Conservation (phyloP, 768 basidiomycete species). For the Suillus subalutaceus region DNA sequence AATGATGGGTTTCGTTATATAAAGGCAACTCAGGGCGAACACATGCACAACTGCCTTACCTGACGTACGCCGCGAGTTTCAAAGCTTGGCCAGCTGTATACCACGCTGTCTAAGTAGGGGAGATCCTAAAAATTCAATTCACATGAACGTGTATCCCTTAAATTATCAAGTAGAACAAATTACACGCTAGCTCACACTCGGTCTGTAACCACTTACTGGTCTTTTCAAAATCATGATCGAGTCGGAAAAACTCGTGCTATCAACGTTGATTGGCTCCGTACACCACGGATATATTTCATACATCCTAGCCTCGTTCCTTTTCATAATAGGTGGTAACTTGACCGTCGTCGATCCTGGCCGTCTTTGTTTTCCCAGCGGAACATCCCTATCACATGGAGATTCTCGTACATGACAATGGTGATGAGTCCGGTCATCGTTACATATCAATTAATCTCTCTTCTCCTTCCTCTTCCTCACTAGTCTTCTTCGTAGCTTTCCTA, state of each 20-base stretch:
- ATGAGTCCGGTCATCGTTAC: constrained; percentile 27
- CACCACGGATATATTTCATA: constrained; percentile 15
- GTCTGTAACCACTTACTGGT: too few species aligned
- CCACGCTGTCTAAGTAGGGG: background rate
- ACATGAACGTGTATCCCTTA: background rate
- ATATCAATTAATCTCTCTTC: constrained; percentile 70
- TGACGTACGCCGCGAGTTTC: constrained; percentile 15
- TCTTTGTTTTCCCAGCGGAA: too few species aligned
- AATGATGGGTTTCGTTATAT: constrained; percentile 35
- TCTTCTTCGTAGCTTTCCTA: constrained; percentile 76
- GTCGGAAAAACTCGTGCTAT: constrained; percentile 9
- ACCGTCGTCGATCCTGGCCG: background rate
- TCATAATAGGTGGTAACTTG: constrained; percentile 7
- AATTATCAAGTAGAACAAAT: background rate
- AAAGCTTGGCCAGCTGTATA: background rate
- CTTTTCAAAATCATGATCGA: background rate
- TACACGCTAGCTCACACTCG: background rate
- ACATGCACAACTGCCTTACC: constrained; percentile 25
- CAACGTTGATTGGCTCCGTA: constrained; percentile 13
- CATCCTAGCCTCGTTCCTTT: constrained; percentile 12
- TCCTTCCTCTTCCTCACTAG: constrained; percentile 43
- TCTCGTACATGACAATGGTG: background rate
- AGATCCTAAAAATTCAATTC: background rate
- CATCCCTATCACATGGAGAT: background rate
- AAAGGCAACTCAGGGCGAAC: constrained; percentile 34